Evolutionary conservation across 306 rosid species (phyloP).

Genomic region (Neltuma alba): DNA sequence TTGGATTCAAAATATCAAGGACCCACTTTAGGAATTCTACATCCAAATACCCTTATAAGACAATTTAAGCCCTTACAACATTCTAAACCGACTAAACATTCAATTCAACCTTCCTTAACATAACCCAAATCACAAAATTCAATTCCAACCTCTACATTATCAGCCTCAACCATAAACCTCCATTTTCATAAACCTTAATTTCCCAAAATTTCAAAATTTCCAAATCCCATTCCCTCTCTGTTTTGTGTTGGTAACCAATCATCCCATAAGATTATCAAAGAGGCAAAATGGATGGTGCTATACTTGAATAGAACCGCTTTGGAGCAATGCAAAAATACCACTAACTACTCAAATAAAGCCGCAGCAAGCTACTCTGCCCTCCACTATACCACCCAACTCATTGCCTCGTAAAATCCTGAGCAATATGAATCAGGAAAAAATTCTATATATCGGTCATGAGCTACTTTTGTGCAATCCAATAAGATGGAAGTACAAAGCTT

Average conservation of each 20-base stretch:
- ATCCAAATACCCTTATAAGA: too few species aligned
- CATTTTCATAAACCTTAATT: too few species aligned
- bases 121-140: too few species aligned
- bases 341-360: not conserved
- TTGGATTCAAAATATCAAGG: too few species aligned
- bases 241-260: not conserved
- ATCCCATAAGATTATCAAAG: not conserved
- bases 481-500: not conserved
- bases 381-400: conserved; percentile 17
- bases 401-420: conserved; percentile 32
- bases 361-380: conserved; percentile 8
- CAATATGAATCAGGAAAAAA: not conserved
- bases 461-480: not conserved
- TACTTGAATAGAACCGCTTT: not conserved
- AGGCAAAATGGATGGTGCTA: not conserved
- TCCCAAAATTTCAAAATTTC: too few species aligned
- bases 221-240: too few species aligned
- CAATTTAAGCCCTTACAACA: too few species aligned
- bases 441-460: not conserved
- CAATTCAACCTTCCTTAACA: too few species aligned
- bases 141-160: too few species aligned
- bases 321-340: not conserved
- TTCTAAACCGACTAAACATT: too few species aligned
- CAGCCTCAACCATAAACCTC: too few species aligned
- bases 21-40: too few species aligned